Conservation (phyloP, 2,329 filamentous ascomycete species). For the Boeremia lycopersici region DNA sequence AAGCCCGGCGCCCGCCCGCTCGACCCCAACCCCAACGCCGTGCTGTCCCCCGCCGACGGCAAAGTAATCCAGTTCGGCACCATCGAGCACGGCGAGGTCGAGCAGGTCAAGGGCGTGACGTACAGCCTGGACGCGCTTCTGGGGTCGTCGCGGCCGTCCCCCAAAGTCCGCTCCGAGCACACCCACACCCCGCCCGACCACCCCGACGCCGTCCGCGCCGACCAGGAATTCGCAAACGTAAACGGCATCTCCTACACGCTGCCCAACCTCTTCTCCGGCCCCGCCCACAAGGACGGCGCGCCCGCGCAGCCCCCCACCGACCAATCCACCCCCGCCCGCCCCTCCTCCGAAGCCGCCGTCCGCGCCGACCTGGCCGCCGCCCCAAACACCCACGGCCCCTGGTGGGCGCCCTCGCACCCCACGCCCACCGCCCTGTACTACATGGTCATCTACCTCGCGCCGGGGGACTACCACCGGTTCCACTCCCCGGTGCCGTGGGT, state of each 20-base stretch:
- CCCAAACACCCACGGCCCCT: constrained; percentile 62
- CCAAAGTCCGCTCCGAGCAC: constrained; percentile 51
- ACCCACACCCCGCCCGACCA: constrained; percentile 46
- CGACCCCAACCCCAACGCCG: constrained; percentile 77
- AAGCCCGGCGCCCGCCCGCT: constrained; percentile 88
- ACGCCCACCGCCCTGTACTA: constrained; percentile 79
- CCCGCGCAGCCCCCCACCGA: constrained; percentile 66
- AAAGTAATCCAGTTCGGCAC: constrained; percentile 88
- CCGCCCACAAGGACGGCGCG: constrained; percentile 50
- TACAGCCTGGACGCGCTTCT: constrained; percentile 94
- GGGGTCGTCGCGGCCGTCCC: constrained; percentile 55
- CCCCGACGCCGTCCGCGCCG: constrained; percentile 72
- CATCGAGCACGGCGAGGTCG: constrained; percentile 92
- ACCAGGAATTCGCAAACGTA: constrained; percentile 91
- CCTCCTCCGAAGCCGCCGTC: constrained; percentile 81
- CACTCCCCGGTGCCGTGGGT: constrained; percentile 97
- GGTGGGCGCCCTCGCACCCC: constrained; percentile 53
- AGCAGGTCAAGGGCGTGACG: constrained; percentile 98
- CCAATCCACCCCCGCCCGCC: constrained; percentile 71
- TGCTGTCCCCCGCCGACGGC: constrained; percentile 89
- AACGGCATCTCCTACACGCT: constrained; percentile 97
- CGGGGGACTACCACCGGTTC: constrained; percentile 98
- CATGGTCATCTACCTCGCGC: constrained; percentile 91
- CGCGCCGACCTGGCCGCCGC: constrained; percentile 78
- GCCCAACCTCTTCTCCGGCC: constrained; percentile 83